Evolutionary conservation across 2,329 filamentous ascomycete genomes (phyloP), one percentile per base, ranked within the genome.

Genomic region (Chaetothyriales sp.): DNA sequence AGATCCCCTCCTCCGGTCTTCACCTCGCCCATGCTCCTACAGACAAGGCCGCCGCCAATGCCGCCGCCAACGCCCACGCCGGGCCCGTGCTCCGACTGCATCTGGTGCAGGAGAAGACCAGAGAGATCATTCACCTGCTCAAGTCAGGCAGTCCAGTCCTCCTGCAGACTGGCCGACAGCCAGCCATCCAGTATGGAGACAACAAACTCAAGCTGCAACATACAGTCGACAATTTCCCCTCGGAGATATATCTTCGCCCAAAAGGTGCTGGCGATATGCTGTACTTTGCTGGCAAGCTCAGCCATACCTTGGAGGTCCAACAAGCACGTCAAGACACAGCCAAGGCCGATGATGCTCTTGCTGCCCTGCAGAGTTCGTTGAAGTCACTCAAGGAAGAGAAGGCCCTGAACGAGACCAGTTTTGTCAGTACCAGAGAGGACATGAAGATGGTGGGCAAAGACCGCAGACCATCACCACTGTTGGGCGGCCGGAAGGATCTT

Each of bases 341-440:
- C 25, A 75, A 73, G 54, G 73, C 73, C 42, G 79, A 82, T 62
- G 73, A 75, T 53, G 79, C 79, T 25, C 64, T 81, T 63, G 76
- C 76, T 49, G 73, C 71, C 42, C 68, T 82, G 49, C 73, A 79
- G 63, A 76, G 71, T 62, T 79, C 71, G 59, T 69, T 82, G 62
- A 78, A 73, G 53, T 73, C 75, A 19, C 72, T 77, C 48, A 70
- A 79, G 60, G 70, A 79, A 60, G 72, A 78, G 56, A 80, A 79
- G 64, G 73, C 79, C 63, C 77, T 77, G 39, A 78, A 77, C 62
- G 75, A 75, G 68, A 68, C 66, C 1, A 64, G 65, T 49, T 59
- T 69, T 36, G 66, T 70, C 49, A 63, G 63, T 18, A 60, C 62
- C 53, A 69, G 65, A 56, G 62, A 65, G 12, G 67, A 68, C 47